phyloP scores from a whole-genome alignment of 2,329 filamentous ascomycete species.

The Phaeosphaeriaceae sp. region DNA sequence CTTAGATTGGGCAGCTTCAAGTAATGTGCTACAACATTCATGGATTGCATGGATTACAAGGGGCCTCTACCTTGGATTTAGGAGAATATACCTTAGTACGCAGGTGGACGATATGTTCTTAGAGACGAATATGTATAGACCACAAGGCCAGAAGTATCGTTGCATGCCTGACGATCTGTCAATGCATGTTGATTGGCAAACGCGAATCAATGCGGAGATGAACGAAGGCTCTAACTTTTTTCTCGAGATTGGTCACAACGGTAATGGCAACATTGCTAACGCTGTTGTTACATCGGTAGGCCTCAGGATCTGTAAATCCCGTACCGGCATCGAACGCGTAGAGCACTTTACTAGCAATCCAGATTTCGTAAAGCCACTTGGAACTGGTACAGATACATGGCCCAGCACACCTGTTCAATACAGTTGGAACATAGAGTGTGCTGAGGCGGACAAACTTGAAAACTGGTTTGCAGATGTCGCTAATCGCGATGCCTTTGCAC shows the following conservation, averaged over 20 bases:
- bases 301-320: slow-evolving; percentile 35
- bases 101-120: slow-evolving; percentile 70
- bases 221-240: slow-evolving; percentile 47
- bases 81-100: slow-evolving; percentile 61
- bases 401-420: slow-evolving; percentile 53
- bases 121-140: slow-evolving; percentile 50
- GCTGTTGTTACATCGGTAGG: slow-evolving; percentile 33
- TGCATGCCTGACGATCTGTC: slow-evolving; percentile 46
- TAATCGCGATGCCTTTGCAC: slow-evolving; percentile 62
- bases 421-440: slow-evolving; percentile 58
- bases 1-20: slow-evolving; percentile 59
- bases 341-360: slow-evolving; percentile 50
- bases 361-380: slow-evolving; percentile 55
- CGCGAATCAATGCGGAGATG: slow-evolving; percentile 37
- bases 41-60: slow-evolving; percentile 69
- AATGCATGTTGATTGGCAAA: slow-evolving; percentile 39
- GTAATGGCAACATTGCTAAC: slow-evolving; percentile 47
- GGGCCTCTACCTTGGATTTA: slow-evolving; percentile 64
- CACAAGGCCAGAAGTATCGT: slow-evolving; percentile 58
- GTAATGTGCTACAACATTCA: slow-evolving; percentile 65
- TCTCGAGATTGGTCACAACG: slow-evolving; percentile 48
- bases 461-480: slow-evolving; percentile 59
- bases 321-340: slow-evolving; percentile 43
- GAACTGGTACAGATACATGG: slow-evolving; percentile 49
- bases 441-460: slow-evolving; percentile 57